phyloP scores from a whole-genome alignment of 805 yeast species.

The Kluyveromyces siamensis region DNA sequence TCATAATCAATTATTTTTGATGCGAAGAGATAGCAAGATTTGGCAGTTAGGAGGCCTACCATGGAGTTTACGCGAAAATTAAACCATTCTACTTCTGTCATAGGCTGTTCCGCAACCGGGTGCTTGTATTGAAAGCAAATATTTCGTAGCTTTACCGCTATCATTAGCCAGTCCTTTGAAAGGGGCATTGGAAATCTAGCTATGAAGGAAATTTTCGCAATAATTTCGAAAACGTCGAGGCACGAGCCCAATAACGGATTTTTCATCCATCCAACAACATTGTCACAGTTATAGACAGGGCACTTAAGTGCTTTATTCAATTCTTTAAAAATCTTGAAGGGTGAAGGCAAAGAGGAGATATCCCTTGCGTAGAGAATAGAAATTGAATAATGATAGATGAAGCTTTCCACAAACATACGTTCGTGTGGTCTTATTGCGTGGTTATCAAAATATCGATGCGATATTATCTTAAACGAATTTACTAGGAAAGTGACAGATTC shows the following conservation, averaged over 20 bases:
- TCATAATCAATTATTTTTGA: constrained; percentile 10
- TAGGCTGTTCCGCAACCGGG: constrained; percentile 9
- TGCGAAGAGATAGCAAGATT: constrained; percentile 13
- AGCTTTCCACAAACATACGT: constrained; percentile 37
- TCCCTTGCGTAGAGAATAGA: constrained; percentile 30
- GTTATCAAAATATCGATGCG: constrained; percentile 13
- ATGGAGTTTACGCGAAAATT: constrained; percentile 12
- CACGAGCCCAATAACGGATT: constrained; percentile 36
- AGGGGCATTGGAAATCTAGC: constrained; percentile 19
- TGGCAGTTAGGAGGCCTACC: constrained; percentile 13
- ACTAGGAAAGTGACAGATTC: constrained; percentile 28
- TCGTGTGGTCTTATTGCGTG: constrained; percentile 17
- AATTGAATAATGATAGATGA: constrained; percentile 34
- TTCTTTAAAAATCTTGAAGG: constrained; percentile 32
- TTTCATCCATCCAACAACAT: constrained; percentile 32
- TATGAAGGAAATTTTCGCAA: constrained; percentile 33
- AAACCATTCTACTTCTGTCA: constrained; percentile 10
- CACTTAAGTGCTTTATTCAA: constrained; percentile 25
- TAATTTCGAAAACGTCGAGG: constrained; percentile 29
- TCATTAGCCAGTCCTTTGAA: constrained; percentile 6
- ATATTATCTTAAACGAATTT: constrained; percentile 30
- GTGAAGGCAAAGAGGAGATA: constrained; percentile 32
- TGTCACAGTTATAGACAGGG: constrained; percentile 30
- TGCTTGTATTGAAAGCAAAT: constrained; percentile 14
- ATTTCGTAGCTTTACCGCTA: constrained; percentile 9